phyloP scores from a whole-genome alignment of 2,329 filamentous ascomycete genomes.

The Cytospora paraplurivora region DNA sequence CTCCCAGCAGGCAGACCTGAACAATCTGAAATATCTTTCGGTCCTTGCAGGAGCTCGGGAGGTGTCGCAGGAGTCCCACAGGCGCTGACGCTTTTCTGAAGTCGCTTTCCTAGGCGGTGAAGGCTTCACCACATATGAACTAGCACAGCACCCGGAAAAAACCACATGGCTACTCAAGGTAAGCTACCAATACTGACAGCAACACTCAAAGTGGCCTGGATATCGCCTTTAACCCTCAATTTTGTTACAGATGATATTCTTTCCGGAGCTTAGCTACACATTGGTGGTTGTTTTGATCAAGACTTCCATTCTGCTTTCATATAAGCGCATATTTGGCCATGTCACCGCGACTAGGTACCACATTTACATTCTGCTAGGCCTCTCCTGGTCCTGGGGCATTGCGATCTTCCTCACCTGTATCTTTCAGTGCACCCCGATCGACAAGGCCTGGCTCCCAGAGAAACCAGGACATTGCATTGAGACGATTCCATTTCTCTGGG shows the following conservation, averaged over 20 bases:
- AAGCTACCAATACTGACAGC: neutral
- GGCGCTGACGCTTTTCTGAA: neutral
- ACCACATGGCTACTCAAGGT: neutral
- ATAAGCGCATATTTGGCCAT: neutral
- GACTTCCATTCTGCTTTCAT: neutral
- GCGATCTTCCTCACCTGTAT: neutral
- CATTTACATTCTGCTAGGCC: neutral
- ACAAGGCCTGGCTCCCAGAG: neutral
- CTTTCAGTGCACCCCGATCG: neutral
- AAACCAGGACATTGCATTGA: constrained; percentile 4
- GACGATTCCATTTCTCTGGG: constrained; percentile 1
- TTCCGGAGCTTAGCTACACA: constrained; percentile 1
- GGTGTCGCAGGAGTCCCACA: too few relatives aligned
- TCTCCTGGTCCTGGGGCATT: neutral
- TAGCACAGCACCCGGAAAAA: constrained; percentile 3
- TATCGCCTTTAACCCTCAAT: neutral
- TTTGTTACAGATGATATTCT: neutral
- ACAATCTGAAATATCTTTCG: too few relatives aligned
- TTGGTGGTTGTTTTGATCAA: constrained; percentile 2
- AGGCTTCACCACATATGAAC: neutral
- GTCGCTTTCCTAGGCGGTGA: constrained; percentile 2
- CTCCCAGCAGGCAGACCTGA: too few relatives aligned
- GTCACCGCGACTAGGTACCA: constrained; percentile 1
- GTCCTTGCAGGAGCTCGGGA: too few relatives aligned
- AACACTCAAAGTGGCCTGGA: neutral